These are phyloP conservation scores for Dacryopinax primogenitus DNA, from an alignment of 768 basidiomycete species.

Conservation along the genomic window DNA sequence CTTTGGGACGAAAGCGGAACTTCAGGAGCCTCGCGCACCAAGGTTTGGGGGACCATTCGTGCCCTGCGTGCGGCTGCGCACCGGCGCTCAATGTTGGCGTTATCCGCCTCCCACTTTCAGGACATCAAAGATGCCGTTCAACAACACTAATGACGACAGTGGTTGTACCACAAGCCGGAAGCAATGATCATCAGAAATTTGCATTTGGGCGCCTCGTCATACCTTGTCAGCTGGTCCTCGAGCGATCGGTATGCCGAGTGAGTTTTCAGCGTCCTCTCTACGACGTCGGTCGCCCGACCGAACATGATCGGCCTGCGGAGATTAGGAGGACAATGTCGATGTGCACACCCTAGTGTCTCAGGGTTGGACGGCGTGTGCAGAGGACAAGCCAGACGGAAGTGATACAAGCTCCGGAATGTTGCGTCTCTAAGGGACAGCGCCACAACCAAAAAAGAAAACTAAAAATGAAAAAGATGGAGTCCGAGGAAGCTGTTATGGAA, in stretches of 20 bases:
- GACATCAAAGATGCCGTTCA: not conserved
- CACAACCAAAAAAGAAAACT: not conserved
- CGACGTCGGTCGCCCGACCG: no score
- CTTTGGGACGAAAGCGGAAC: not conserved
- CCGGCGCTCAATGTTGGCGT: not conserved
- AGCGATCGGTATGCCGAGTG: no score
- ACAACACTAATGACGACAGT: not conserved
- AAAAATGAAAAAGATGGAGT: not conserved
- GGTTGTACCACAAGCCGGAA: not conserved
- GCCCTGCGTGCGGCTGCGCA: not conserved
- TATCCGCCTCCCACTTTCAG: not conserved
- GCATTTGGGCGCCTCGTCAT: no score
- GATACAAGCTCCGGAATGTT: not conserved
- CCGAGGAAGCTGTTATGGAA: not conserved
- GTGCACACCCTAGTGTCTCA: not conserved
- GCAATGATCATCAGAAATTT: not conserved
- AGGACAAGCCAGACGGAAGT: not conserved
- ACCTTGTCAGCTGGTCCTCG: no score
- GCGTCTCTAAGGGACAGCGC: conserved; percentile 1
- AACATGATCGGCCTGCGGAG: no score
- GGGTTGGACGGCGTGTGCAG: not conserved
- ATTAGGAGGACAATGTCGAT: not conserved
- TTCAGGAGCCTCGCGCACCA: not conserved
- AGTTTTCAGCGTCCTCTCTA: no score
- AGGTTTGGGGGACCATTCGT: conserved; percentile 1